Evolutionary conservation across 1,284 basidiomycete genomes (phyloP), one percentile per base, ranked within the genome.

Genomic region (Chondrostereum purpureum): DNA sequence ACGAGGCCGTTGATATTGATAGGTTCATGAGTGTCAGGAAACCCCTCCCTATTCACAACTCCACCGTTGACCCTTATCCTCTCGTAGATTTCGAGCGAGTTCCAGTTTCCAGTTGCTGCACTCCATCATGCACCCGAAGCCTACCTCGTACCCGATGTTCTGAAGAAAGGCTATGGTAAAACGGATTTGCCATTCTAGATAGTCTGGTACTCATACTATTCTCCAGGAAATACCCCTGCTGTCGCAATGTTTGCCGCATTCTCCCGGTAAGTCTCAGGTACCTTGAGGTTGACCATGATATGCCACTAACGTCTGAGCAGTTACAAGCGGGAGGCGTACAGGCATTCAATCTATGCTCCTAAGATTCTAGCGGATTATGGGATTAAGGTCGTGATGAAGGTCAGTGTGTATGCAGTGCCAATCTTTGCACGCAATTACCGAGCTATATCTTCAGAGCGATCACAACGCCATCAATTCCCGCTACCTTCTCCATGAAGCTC

Each of bases 41-140:
- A n/a, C n/a, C n/a, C n/a, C n/a, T n/a, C n/a, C n/a, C n/a, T n/a
- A n/a, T n/a, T n/a, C n/a, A n/a, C n/a, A n/a, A n/a, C n/a, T n/a
- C n/a, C n/a, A n/a, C n/a, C n/a, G n/a, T n/a, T n/a, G n/a, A n/a
- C n/a, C n/a, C 27, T 31, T 31, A 31, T 31, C 27, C 27, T 8
- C 8, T n/a, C 27, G 8, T n/a, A 31, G 27, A 31, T 31, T 8
- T 31, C 27, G 8, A 31, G n/a, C n/a, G 27, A 31, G 27, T 31
- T 31, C 27, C 8, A 31, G 27, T 31, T 31, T 56, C 70, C 77
- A 4, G 71, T 87, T 45, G 79, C 83, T 40, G 80, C 83, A 3
- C 86, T 91, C 65, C 88, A 91, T 57, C 88, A 91, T 56, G 88
- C 88, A 0, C 82, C 86, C 52, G 86, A 89, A 58, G 75, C 86